phyloP scores from a whole-genome alignment of 202 grass and related monocot genomes.

The Carex arenaria region DNA sequence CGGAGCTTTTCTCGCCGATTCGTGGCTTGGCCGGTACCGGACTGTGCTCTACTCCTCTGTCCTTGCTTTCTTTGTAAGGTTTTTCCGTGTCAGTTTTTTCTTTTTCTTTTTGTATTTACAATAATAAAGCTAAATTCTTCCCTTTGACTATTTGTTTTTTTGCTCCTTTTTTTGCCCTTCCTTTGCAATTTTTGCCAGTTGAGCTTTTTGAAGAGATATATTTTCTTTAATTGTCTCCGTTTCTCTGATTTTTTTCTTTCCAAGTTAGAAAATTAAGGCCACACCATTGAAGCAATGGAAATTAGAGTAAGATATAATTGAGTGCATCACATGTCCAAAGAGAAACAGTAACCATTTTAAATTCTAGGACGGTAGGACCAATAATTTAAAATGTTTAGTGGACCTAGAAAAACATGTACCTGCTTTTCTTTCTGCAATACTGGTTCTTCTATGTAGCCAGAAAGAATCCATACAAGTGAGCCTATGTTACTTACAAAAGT shows the following conservation, averaged over 20 bases:
- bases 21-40: slow-evolving; percentile 63
- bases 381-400: background rate
- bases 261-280: background rate
- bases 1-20: slow-evolving; percentile 65
- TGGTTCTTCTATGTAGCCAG: background rate
- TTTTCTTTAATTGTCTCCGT: background rate
- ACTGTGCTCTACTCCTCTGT: slow-evolving; percentile 63
- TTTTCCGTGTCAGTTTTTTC: background rate
- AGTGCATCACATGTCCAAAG: background rate
- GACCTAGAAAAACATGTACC: background rate
- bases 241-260: background rate
- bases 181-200: too few species aligned
- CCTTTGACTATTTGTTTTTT: background rate
- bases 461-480: background rate
- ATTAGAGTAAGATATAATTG: background rate
- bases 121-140: background rate
- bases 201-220: background rate
- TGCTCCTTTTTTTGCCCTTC: background rate
- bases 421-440: too few species aligned
- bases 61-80: slow-evolving; percentile 47
- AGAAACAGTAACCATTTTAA: background rate
- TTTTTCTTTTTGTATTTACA: background rate
- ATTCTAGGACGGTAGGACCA: background rate
- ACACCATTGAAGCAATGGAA: background rate
- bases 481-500: background rate